Evolutionary conservation across 202 grass and related monocot species (phyloP), one percentile per base, ranked within the genome.

Genomic region (Cymbopogon flexuosus): DNA sequence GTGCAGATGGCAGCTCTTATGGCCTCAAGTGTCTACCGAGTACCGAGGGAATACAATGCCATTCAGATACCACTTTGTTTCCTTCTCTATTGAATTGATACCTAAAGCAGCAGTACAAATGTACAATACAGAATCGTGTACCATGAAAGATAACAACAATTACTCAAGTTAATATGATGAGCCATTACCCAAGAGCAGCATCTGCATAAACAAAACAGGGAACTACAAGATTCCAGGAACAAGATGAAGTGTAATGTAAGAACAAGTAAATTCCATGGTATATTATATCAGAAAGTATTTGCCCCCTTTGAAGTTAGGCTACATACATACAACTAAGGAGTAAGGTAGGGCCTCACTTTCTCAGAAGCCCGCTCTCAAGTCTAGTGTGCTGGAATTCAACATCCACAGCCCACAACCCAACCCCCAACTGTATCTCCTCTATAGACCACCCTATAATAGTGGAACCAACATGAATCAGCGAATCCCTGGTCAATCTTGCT

Each of bases 401-500:
- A 74, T 79, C 40, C 78, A 74, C 68, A 33, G 37, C 10, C 6
- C 54, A 43, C 42, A 35, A 21, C 45, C 34, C 71, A 58, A 36
- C 49, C 29, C 37, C 52, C 18, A 79, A 8, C n/a, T 70, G 62
- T 70, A 45, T 19, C 21, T 64, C 62, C 54, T 69, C 62, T 58
- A 45, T 10, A 76, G 33, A 16, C 45, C 45, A 76, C n/a, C 57
- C 56, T 71, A 83, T 27, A 80, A n/a, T 27, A 27, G 57, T 76
- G 1, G 29, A n/a, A 52, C 2, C 10, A 52, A 64, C n/a, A 84
- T 18, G 43, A 74, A 73, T 62, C 8, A 70, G 43, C 35, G 21
- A 83, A 87, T 79, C 54, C 35, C 46, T 8, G 2, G 12, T 19
- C 11, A 68, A 58, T 30, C 75, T 65, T 81, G 15, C 71, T 65